phyloP scores from a whole-genome alignment of 768 basidiomycete genomes.

The Amanita jacksonii region DNA sequence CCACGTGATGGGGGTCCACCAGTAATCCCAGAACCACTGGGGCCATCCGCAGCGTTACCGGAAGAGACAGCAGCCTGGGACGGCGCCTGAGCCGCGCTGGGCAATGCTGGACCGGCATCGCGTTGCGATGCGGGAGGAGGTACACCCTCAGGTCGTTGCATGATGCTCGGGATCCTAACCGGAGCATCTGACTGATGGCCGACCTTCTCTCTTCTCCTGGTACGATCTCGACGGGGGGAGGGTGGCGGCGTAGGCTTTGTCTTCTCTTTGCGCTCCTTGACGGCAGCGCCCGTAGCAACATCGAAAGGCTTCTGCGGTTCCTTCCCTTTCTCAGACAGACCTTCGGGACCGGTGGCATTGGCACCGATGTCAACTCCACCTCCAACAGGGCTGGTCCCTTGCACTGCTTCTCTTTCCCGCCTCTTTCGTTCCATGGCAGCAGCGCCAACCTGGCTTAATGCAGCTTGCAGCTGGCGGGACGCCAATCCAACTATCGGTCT shows the following conservation, averaged over 20 bases:
- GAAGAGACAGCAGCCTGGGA: not conserved
- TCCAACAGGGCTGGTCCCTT: not conserved
- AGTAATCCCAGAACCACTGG: not conserved
- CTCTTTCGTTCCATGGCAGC: conserved; percentile 23
- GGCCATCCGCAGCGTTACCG: not conserved
- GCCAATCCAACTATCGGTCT: conserved; percentile 57
- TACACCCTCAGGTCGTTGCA: conserved; percentile 8
- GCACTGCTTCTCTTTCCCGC: conserved; percentile 12
- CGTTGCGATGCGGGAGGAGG: conserved; percentile 3
- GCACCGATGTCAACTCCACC: not conserved
- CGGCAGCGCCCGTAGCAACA: conserved; percentile 4
- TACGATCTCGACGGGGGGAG: conserved; percentile 3
- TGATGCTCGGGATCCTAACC: conserved; percentile 6
- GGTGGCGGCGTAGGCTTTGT: not conserved
- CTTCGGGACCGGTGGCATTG: not conserved
- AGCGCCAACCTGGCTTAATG: conserved; percentile 55
- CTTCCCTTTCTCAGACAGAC: conserved; percentile 13
- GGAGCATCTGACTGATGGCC: conserved; percentile 1
- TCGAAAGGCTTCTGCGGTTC: conserved; percentile 5
- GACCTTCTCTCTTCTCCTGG: conserved; percentile 1
- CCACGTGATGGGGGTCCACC: not conserved
- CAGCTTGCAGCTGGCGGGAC: conserved; percentile 64
- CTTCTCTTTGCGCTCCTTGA: not conserved
- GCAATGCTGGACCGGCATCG: conserved; percentile 4
- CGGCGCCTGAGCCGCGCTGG: conserved; percentile 1